These are phyloP conservation scores for Typha latifolia DNA, from an alignment of 176 grass and related monocot genomes.

Conservation along the genomic window DNA sequence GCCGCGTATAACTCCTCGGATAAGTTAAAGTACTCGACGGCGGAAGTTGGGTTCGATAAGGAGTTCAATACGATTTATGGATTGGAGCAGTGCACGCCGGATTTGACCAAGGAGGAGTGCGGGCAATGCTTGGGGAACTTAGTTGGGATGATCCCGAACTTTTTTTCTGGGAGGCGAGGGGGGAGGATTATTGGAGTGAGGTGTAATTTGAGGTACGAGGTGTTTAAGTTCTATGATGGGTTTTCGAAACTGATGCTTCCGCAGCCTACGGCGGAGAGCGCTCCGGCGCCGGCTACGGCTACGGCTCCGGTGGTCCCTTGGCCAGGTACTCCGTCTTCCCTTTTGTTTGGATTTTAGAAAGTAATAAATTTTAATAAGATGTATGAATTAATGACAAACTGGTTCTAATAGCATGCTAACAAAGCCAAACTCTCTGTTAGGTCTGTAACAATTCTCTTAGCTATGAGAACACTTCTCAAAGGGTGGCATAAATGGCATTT, in stretches of 20 bases:
- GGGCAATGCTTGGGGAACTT: not conserved
- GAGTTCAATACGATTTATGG: not conserved
- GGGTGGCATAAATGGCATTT: too few relatives aligned
- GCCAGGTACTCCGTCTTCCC: too few relatives aligned
- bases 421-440: too few relatives aligned
- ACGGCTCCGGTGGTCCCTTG: too few relatives aligned
- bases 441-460: too few relatives aligned
- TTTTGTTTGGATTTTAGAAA: too few relatives aligned
- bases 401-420: too few relatives aligned
- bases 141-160: not conserved
- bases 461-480: too few relatives aligned
- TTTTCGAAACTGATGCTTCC: not conserved
- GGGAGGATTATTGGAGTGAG: not conserved
- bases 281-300: not conserved
- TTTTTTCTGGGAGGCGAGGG: not conserved
- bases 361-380: too few relatives aligned
- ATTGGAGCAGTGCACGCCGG: not conserved
- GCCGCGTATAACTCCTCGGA: too few relatives aligned
- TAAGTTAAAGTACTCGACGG: not conserved
- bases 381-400: too few relatives aligned
- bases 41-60: constrained; percentile 23
- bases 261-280: not conserved
- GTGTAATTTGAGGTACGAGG: constrained; percentile 26
- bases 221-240: constrained; percentile 4
- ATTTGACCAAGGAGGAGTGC: not conserved